Evolutionary conservation across 73 alveolate species (phyloP).

Genomic region (Paramecium octaurelia): DNA sequence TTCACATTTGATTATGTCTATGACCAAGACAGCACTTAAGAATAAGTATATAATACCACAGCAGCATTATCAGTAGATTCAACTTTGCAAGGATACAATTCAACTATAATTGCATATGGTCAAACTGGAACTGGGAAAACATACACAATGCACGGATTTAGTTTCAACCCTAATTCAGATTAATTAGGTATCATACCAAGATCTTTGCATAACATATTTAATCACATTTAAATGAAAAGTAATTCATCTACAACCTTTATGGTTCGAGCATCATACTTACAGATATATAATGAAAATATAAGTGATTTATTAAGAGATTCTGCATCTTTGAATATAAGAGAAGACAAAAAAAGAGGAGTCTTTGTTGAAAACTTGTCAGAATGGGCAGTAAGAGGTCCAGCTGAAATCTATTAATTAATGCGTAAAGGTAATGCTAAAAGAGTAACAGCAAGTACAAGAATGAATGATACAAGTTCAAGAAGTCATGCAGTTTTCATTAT

Average conservation of each 20-base stretch:
- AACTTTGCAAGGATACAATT: conserved; percentile 75
- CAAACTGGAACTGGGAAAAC: conserved; percentile 94
- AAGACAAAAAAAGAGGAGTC: conserved; percentile 94
- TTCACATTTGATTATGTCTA: conserved; percentile 86
- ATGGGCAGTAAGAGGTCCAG: conserved; percentile 94
- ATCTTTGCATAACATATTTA: conserved; percentile 73
- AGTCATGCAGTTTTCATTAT: conserved; percentile 96
- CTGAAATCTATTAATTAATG: conserved; percentile 86
- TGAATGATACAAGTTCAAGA: conserved; percentile 95
- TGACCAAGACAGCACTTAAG: conserved; percentile 74
- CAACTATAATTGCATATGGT: conserved; percentile 80
- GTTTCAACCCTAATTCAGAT: conserved; percentile 63
- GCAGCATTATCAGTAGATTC: conserved; percentile 78
- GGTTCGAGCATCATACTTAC: conserved; percentile 80
- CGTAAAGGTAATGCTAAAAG: conserved; percentile 89
- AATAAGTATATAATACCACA: conserved; percentile 73
- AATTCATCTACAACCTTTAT: conserved; percentile 73
- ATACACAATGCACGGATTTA: conserved; percentile 89
- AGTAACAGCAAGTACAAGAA: conserved; percentile 91
- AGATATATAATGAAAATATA: conserved; percentile 90
- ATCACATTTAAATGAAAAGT: conserved; percentile 68
- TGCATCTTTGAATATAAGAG: conserved; percentile 78
- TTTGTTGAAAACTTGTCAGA: conserved; percentile 96
- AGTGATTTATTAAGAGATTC: conserved; percentile 64
- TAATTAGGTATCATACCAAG: conserved; percentile 76